Evolutionary conservation across 768 basidiomycete genomes (phyloP), one percentile per base, ranked within the genome.

Genomic region (Daedalea quercina): DNA sequence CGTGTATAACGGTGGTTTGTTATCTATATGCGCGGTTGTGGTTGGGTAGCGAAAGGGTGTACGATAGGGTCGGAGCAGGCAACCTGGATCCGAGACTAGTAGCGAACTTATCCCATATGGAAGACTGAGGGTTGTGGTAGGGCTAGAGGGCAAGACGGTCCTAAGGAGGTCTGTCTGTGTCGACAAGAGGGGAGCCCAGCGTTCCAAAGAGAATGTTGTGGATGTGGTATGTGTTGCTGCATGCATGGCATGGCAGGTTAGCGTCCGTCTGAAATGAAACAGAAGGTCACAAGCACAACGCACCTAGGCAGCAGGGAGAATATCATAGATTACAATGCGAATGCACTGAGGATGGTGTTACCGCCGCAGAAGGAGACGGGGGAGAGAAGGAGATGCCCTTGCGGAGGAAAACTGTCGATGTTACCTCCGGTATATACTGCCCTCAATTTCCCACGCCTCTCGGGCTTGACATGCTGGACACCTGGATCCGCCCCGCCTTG

Each of bases 101-200:
- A 57, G 58, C 49, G 58, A 48, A 65, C 51, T 69, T 74, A 77
- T 78, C 75, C 77, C 77, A 60, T 60, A 60, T 47, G 54, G 54
- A 55, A 52, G 34, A 47, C 34, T 2, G 33, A 48, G 44, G n/a
- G 11, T 47, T 24, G 75, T 76, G 19, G 40, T 33, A 43, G 9
- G 15, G 22, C 28, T 2, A 15, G 22, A 46, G 19, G 37, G 46
- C 44, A 40, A 44, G 48, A 28, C 42, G 64, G 69, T 69, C 70
- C 80, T 85, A 90, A 77, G 88, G 88, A 65, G 88, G 88, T 58
- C 83, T 74, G 76, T 90, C 86, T 50, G 80, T 81, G 79, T 82
- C 82, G 66, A 83, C 70, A 60, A 82, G 67, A 54, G 54, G 72
- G 68, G 73, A 75, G 55, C 69, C 77, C 72, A 81, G 77, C 60